Evolutionary conservation across 2,329 filamentous ascomycete species (phyloP).

Genomic region (Drechmeria coniospora): DNA sequence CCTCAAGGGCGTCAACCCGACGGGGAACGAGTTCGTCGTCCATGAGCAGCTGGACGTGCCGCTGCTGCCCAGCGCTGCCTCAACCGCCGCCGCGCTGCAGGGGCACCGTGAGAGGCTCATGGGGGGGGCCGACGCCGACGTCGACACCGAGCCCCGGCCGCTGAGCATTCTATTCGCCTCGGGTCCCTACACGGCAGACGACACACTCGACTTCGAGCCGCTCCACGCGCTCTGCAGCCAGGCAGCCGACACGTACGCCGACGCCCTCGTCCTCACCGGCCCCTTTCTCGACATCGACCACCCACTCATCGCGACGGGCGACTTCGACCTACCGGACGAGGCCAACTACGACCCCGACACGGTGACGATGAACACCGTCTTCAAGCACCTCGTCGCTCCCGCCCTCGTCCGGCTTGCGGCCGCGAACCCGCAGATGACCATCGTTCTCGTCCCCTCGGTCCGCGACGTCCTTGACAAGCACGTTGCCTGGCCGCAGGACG

Average conservation of each 20-base stretch:
- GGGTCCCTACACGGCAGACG: constrained; percentile 84
- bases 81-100: constrained; percentile 48
- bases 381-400: constrained; percentile 63
- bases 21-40: constrained; percentile 69
- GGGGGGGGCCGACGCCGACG: constrained; percentile 44
- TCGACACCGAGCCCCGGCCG: constrained; percentile 38
- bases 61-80: constrained; percentile 58
- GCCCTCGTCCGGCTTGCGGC: constrained; percentile 55
- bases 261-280: constrained; percentile 65
- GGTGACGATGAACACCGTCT: constrained; percentile 67
- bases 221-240: constrained; percentile 66
- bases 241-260: constrained; percentile 59
- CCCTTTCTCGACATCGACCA: constrained; percentile 90
- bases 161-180: constrained; percentile 64
- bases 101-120: constrained; percentile 53
- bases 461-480: constrained; percentile 71
- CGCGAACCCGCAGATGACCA: constrained; percentile 60
- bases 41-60: constrained; percentile 63
- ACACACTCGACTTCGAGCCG: constrained; percentile 81
- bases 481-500: constrained; percentile 63
- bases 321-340: constrained; percentile 60
- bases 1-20: constrained; percentile 71
- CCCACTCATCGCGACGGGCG: constrained; percentile 65
- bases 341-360: constrained; percentile 57
- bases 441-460: constrained; percentile 69